Evolutionary conservation across 305 asterid genomes (phyloP).

Genomic region (Fraxinus platypoda): DNA sequence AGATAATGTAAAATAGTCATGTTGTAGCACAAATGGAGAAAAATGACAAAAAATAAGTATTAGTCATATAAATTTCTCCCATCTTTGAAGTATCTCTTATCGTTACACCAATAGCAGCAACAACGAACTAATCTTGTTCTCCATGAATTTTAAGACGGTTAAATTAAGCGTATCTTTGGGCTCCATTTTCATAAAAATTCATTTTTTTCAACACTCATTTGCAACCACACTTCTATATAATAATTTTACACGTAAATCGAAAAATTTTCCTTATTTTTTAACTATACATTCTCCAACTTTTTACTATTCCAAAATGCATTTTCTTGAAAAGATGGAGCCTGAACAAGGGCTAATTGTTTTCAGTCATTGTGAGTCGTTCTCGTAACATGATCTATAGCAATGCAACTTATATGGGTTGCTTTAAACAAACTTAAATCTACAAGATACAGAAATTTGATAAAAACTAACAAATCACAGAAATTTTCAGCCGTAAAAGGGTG

Average conservation of each 20-base stretch:
- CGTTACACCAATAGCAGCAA: not conserved
- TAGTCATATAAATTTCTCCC: not conserved
- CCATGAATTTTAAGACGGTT: not conserved
- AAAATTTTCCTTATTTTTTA: too few relatives aligned
- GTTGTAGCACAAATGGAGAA: not conserved
- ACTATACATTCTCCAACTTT: too few relatives aligned
- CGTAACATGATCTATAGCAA: not conserved
- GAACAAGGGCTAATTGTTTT: not conserved
- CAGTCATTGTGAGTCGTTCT: not conserved
- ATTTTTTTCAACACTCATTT: too few relatives aligned
- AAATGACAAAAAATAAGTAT: not conserved
- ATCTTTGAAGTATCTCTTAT: not conserved
- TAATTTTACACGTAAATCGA: too few relatives aligned
- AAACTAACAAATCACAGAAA: not conserved
- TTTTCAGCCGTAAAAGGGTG: not conserved
- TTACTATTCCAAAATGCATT: too few relatives aligned
- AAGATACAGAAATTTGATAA: not conserved
- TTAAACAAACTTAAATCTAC: not conserved
- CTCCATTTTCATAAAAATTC: too few relatives aligned
- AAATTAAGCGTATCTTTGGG: too few relatives aligned
- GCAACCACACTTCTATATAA: too few relatives aligned
- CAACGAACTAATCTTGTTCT: not conserved
- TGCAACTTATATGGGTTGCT: not conserved
- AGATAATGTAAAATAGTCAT: conserved; percentile 27
- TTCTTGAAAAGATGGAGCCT: too few relatives aligned